A percentile compares a stretch with the other conserved stretches of the same genome.
phyloP scores from a whole-genome alignment of 1,284 basidiomycete species.

The Moesziomyces antarcticus region DNA sequence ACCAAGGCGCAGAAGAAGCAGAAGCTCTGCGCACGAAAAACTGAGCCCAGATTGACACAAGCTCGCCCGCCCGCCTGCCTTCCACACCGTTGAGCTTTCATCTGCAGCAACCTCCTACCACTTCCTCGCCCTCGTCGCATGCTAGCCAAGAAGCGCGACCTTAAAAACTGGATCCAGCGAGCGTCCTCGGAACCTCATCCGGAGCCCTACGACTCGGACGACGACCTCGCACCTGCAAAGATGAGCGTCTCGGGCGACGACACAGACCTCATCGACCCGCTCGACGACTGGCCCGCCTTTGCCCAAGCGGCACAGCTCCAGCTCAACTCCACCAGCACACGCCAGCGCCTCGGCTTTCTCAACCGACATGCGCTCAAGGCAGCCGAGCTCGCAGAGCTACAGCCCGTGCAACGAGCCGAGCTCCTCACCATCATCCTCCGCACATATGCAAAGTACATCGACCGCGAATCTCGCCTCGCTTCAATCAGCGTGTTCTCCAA shows the following conservation, averaged over 20 bases:
- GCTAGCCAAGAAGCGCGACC: conserved; percentile 48
- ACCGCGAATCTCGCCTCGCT: conserved; percentile 77
- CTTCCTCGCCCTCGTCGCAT: conserved; percentile 11
- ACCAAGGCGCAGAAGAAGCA: neutral
- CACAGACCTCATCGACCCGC: conserved; percentile 20
- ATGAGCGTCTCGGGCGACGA: conserved; percentile 43
- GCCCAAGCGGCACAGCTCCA: conserved; percentile 29
- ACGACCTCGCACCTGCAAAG: conserved; percentile 55
- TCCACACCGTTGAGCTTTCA: neutral
- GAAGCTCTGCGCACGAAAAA: neutral
- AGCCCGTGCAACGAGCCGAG: conserved; percentile 76
- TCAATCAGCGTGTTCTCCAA: conserved; percentile 76
- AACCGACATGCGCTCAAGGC: conserved; percentile 31
- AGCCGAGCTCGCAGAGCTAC: conserved; percentile 68
- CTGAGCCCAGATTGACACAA: too few species aligned
- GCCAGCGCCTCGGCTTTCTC: conserved; percentile 48
- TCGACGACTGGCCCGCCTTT: conserved; percentile 54
- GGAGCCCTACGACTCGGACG: conserved; percentile 62
- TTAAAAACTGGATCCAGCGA: conserved; percentile 46
- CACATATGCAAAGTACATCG: conserved; percentile 81
- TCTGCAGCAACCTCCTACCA: too few species aligned
- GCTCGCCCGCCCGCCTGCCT: too few species aligned
- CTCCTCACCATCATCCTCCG: conserved; percentile 78
- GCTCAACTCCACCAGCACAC: conserved; percentile 39
- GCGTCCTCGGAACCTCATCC: conserved; percentile 32